Evolutionary conservation across 257 asterid genomes (phyloP).

Genomic region (Scutellaria galericulata): DNA sequence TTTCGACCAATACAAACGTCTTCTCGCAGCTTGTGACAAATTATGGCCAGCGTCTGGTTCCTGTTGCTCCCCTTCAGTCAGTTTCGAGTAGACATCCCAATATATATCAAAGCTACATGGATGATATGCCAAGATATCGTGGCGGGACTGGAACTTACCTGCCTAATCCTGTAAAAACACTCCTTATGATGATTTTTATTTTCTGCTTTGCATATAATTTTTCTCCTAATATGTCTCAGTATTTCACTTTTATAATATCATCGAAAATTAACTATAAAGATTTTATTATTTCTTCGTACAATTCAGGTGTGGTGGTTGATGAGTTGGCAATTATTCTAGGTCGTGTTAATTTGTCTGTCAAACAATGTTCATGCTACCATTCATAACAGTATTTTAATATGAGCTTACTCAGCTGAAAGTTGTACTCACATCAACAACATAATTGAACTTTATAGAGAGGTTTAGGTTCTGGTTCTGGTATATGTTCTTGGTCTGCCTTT

Average conservation of each 20-base stretch:
- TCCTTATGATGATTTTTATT: constrained; percentile 27
- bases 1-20: constrained; percentile 56
- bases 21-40: constrained; percentile 66
- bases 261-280: not conserved
- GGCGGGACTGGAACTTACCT: constrained; percentile 97
- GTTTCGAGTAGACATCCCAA: constrained; percentile 69
- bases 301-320: not conserved
- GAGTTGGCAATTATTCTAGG: constrained; percentile 2
- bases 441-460: constrained; percentile 2
- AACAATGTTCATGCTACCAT: not conserved
- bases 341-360: not conserved
- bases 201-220: constrained; percentile 9
- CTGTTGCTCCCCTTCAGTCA: constrained; percentile 73
- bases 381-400: not conserved
- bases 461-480: constrained; percentile 22
- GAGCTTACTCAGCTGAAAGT: constrained; percentile 6
- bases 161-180: constrained; percentile 85
- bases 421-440: not conserved
- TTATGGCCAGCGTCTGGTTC: constrained; percentile 70
- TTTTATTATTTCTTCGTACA: constrained; percentile 5
- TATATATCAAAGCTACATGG: constrained; percentile 66
- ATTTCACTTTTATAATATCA: constrained; percentile 8
- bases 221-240: not conserved
- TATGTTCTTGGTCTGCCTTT: constrained; percentile 1
- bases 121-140: constrained; percentile 84